Percentiles rank a stretch among this genome's conserved stretches.
These are phyloP conservation scores for Diversispora epigaea DNA, from an alignment of 192 early-diverging fungal species.

Conservation along the genomic window DNA sequence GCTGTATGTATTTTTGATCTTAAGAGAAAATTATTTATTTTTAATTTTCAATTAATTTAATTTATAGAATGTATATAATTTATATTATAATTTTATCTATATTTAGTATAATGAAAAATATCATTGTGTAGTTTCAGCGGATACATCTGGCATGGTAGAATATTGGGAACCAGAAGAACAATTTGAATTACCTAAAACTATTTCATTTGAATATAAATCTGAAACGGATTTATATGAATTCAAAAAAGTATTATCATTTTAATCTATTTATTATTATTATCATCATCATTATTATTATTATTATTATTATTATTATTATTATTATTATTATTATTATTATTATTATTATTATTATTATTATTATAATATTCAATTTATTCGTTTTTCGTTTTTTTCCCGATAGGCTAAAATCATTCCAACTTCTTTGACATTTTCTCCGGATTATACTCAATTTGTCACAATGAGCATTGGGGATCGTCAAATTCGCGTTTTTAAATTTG, in stretches of 20 bases:
- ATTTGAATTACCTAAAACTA: constrained; percentile 56
- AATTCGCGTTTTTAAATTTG: constrained; percentile 81
- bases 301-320: too few species aligned
- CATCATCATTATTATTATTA: neutral
- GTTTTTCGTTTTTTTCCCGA: neutral
- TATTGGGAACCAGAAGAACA: constrained; percentile 84
- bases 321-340: too few species aligned
- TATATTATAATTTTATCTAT: neutral
- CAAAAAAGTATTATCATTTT: constrained; percentile 67
- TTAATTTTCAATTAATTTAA: neutral
- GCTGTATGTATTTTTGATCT: constrained; percentile 36
- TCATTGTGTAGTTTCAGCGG: constrained; percentile 80
- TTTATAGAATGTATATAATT: neutral
- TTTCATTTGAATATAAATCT: constrained; percentile 82
- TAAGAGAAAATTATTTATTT: too few species aligned
- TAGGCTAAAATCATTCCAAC: constrained; percentile 75
- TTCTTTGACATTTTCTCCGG: constrained; percentile 78
- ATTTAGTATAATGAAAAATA: constrained; percentile 66
- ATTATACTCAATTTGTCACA: constrained; percentile 82
- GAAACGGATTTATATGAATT: constrained; percentile 98
- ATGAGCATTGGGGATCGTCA: constrained; percentile 80
- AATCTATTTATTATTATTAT: neutral
- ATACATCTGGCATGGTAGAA: constrained; percentile 88
- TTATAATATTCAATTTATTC: too few species aligned
- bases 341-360: too few species aligned